These are phyloP conservation scores for Mycena capillaripes DNA, from an alignment of 768 basidiomycete genomes.

Conservation along the genomic window DNA sequence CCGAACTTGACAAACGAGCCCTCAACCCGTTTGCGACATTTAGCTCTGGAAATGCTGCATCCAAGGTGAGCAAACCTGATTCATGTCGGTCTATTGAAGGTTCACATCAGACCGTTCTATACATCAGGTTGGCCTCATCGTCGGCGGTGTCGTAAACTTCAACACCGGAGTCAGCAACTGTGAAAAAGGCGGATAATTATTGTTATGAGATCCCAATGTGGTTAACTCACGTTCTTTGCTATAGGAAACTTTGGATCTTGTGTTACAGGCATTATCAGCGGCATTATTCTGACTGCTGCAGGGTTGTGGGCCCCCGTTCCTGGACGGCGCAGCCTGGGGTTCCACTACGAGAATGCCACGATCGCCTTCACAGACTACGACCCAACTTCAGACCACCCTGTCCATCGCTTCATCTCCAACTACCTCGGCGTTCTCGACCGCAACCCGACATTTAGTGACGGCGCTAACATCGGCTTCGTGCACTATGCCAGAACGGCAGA, in stretches of 20 bases:
- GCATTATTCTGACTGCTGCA: background rate
- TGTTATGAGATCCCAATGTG: background rate
- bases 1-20: background rate
- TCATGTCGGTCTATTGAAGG: background rate
- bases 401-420: conserved; percentile 3
- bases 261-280: conserved; percentile 9
- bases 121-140: conserved; percentile 9
- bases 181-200: background rate
- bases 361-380: conserved; percentile 1
- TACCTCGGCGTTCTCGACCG: conserved; percentile 1
- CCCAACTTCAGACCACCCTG: conserved; percentile 6
- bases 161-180: conserved; percentile 12
- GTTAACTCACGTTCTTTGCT: background rate
- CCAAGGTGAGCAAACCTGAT: conserved; percentile 6
- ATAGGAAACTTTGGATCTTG: conserved; percentile 9
- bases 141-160: background rate
- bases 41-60: conserved; percentile 2
- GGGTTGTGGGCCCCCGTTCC: conserved; percentile 4
- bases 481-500: background rate
- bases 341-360: conserved; percentile 7
- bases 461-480: conserved; percentile 4
- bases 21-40: conserved; percentile 4
- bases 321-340: conserved; percentile 4
- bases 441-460: background rate
- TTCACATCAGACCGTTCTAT: background rate